A percentile compares a stretch with the other conserved stretches of the same genome.
Evolutionary conservation across 1,284 basidiomycete species (phyloP).

Genomic region (Marasmius fiardii): DNA sequence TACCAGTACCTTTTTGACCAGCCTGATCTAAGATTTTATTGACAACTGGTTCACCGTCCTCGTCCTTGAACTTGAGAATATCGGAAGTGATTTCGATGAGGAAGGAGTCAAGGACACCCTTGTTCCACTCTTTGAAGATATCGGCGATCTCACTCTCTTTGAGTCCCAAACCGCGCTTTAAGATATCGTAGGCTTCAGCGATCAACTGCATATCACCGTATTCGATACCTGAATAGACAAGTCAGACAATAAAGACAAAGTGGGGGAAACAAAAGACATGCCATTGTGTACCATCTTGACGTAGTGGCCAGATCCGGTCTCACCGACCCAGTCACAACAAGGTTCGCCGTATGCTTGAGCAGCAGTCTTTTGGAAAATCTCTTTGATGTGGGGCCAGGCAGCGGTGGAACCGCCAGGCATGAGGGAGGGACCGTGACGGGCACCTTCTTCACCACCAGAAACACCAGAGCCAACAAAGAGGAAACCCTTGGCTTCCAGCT

Average conservation of each 20-base stretch:
- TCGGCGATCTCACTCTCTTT: slow-evolving; percentile 84
- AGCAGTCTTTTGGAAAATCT: slow-evolving; percentile 98
- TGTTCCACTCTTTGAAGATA: slow-evolving; percentile 94
- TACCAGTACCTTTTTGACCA: slow-evolving; percentile 99
- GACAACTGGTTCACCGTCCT: slow-evolving; percentile 89
- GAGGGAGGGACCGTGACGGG: slow-evolving; percentile 94
- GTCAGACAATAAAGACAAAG: slow-evolving; percentile 15
- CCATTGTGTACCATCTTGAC: slow-evolving; percentile 99
- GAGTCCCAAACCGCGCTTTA: slow-evolving; percentile 93
- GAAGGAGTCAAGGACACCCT: slow-evolving; percentile 99
- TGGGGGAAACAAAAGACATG: slow-evolving; percentile 33
- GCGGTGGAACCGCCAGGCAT: slow-evolving; percentile 97
- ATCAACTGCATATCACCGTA: slow-evolving; percentile 99
- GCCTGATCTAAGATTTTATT: slow-evolving; percentile 95
- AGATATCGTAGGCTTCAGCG: slow-evolving; percentile 97
- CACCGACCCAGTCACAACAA: slow-evolving; percentile 99
- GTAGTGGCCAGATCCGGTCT: slow-evolving; percentile 92
- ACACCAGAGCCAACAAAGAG: slow-evolving; percentile 99
- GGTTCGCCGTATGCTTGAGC: slow-evolving; percentile 96
- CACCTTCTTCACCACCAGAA: slow-evolving; percentile 99
- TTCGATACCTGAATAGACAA: slow-evolving; percentile 75
- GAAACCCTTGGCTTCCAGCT: slow-evolving; percentile 92
- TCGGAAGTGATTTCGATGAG: slow-evolving; percentile 97
- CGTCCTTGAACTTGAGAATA: slow-evolving; percentile 95
- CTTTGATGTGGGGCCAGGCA: slow-evolving; percentile 97